phyloP scores from a whole-genome alignment of 2,329 filamentous ascomycete genomes.

The Clonostachys chloroleuca region DNA sequence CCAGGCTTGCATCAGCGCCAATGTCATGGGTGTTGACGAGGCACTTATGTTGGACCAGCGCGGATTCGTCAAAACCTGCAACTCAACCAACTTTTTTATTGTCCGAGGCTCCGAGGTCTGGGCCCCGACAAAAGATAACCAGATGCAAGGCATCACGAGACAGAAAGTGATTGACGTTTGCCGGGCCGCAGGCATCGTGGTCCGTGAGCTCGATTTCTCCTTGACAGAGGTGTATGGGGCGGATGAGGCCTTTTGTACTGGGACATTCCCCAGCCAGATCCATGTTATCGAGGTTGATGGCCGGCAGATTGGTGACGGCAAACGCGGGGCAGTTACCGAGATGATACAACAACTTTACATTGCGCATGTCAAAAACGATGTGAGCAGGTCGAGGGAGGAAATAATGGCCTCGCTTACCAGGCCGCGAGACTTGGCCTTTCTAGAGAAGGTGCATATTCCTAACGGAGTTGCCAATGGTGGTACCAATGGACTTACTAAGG shows the following conservation, averaged over 20 bases:
- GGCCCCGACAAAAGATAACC: conserved; percentile 20
- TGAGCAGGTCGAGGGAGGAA: conserved; percentile 9
- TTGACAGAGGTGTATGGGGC: conserved; percentile 20
- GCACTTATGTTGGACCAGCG: conserved; percentile 18
- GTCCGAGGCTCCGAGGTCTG: conserved; percentile 20
- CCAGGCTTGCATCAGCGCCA: conserved; percentile 19
- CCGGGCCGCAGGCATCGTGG: conserved; percentile 12
- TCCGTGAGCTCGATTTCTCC: conserved; percentile 18
- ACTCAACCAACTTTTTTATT: conserved; percentile 24
- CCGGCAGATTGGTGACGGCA: conserved; percentile 12
- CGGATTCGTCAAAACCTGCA: conserved; percentile 22
- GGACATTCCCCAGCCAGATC: conserved; percentile 18
- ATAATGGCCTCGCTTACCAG: conserved; percentile 13
- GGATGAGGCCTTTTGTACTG: conserved; percentile 21
- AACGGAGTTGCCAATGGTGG: background rate
- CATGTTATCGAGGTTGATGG: conserved; percentile 16
- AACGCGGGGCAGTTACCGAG: conserved; percentile 12
- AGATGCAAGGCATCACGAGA: conserved; percentile 22
- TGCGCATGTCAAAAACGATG: conserved; percentile 11
- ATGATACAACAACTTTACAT: conserved; percentile 14
- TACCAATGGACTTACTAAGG: background rate
- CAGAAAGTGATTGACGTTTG: conserved; percentile 21
- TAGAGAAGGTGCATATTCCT: background rate
- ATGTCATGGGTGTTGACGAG: conserved; percentile 20
- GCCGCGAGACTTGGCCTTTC: conserved; percentile 11